Percentiles rank a stretch among this genome's conserved stretches.
Evolutionary conservation across 192 early-diverging fungal genomes (phyloP).

Genomic region (Umbelopsis sp.): DNA sequence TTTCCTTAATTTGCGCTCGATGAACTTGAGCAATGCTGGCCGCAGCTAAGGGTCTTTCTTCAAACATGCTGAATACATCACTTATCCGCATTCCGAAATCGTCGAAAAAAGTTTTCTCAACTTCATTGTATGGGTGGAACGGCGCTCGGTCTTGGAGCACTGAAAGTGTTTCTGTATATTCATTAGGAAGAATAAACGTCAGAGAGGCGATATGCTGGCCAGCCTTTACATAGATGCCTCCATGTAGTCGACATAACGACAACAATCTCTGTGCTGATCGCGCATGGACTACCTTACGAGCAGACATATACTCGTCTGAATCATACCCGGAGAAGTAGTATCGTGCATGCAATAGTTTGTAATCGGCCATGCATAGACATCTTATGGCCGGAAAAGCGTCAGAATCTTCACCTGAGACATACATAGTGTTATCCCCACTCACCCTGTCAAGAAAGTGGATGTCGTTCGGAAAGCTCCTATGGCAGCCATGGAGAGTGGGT

Average conservation of each 20-base stretch:
- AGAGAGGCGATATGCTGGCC: slow-evolving; percentile 84
- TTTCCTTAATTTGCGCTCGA: slow-evolving; percentile 52
- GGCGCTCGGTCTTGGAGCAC: slow-evolving; percentile 85
- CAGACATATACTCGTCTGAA: slow-evolving; percentile 47
- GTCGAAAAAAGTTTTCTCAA: slow-evolving; percentile 63
- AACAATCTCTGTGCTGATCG: slow-evolving; percentile 46
- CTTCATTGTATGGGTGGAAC: slow-evolving; percentile 69
- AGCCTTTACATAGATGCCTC: slow-evolving; percentile 90
- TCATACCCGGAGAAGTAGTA: slow-evolving; percentile 44
- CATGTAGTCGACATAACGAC: slow-evolving; percentile 49
- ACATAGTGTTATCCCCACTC: neutral
- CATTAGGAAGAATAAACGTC: slow-evolving; percentile 80
- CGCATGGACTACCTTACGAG: slow-evolving; percentile 49
- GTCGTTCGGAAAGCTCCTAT: slow-evolving; percentile 16
- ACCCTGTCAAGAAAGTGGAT: slow-evolving; percentile 12
- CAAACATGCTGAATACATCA: slow-evolving; percentile 78
- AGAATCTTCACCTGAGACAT: too few species aligned
- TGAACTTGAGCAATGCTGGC: slow-evolving; percentile 95
- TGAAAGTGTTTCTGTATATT: slow-evolving; percentile 86
- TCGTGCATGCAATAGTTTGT: slow-evolving; percentile 49
- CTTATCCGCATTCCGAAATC: slow-evolving; percentile 71
- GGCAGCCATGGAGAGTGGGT: slow-evolving; percentile 10
- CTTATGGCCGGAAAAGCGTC: slow-evolving; percentile 20
- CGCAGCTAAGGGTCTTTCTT: slow-evolving; percentile 81
- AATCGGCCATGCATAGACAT: slow-evolving; percentile 49